These are phyloP conservation scores for Scheffersomyces segobiensis DNA, from an alignment of 1,139 yeast species.

Conservation along the genomic window DNA sequence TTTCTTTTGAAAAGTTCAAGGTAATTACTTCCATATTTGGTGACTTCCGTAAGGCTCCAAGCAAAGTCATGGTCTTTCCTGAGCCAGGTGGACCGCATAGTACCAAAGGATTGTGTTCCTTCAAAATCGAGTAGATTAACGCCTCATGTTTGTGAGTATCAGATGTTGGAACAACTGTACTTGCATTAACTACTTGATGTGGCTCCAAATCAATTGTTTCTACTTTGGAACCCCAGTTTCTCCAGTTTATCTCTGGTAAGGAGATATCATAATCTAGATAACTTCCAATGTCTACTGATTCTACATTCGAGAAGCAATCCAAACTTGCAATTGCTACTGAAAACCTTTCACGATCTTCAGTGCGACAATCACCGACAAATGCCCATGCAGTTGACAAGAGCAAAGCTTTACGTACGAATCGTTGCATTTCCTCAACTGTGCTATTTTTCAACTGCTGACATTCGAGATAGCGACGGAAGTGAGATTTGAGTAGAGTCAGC, in stretches of 20 bases:
- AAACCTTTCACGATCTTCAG: constrained; percentile 42
- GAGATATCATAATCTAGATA: constrained; percentile 49
- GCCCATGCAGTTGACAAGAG: constrained; percentile 63
- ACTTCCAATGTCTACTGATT: constrained; percentile 9
- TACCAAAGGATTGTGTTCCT: constrained; percentile 61
- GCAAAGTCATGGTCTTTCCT: constrained; percentile 91
- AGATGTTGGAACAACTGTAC: constrained; percentile 71
- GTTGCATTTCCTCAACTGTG: constrained; percentile 19
- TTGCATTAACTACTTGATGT: constrained; percentile 62
- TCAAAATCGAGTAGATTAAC: constrained; percentile 57
- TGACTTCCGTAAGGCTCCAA: constrained; percentile 64
- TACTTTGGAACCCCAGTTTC: constrained; percentile 45
- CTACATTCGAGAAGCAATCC: constrained; percentile 14
- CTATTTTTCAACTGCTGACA: constrained; percentile 9
- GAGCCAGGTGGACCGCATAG: constrained; percentile 98
- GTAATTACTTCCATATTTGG: constrained; percentile 62
- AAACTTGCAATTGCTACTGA: constrained; percentile 26
- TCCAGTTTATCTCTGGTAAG: constrained; percentile 53
- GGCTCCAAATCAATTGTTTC: constrained; percentile 56
- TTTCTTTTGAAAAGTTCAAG: constrained; percentile 82
- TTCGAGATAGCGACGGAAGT: constrained; percentile 18
- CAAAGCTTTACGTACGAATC: constrained; percentile 38
- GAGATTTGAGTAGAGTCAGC: constrained; percentile 26
- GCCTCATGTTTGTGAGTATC: constrained; percentile 75
- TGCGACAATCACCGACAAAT: constrained; percentile 60